Base-by-base conservation (phyloP, 2,329 filamentous ascomycete species). In the Elsinoe australis region DNA sequence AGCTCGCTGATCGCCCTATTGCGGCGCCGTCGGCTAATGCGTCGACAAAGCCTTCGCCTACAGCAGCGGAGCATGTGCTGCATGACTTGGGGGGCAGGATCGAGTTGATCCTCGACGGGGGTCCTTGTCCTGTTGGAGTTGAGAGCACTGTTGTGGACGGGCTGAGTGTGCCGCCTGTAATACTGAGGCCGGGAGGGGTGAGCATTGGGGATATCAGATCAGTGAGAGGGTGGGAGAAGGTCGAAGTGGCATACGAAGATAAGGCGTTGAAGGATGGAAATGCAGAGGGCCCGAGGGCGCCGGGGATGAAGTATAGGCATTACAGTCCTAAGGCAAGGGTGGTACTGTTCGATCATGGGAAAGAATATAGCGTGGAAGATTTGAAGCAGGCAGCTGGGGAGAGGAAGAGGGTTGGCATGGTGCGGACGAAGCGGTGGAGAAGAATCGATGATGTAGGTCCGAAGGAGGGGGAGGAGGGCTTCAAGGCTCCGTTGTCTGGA, bases 251-350 rank as follows among this genome's bases (percentile, higher is more conserved):
- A 8, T 96, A 95, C 65, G 80, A 83, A 60, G 87, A 95, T 58
- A 75, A 76, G 50, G 79, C 79, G 12, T 79, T 87, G 58, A 73
- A 78, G 15, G 44, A 52, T 33, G 82, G 78, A 4, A 78, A 76
- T 44, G 70, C 65, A 18, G 29, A 47, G 35, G 34, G 45, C 7
- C 92, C 92, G 0, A 75, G 87, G 49, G 92, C 92, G 1, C 92
- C 92, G 0, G 92, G 92, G 1, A 98, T 98, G 92, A 98, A 98
- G 67, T 98, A 98, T 64, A 87, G 92, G 62, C 92, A 98, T 64
- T 98, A 98, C 61, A 94, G 89, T 34, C 92, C 92, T 1, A 86
- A 82, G 64, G 94, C 92, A 1, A 80, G 75, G 36, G 89, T 98
- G 2, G 71, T 94, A 10, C 71, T 96, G 1, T 94, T 88, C 61